Conservation (phyloP, 2,329 filamentous ascomycete species). For the Penicillium brasilianum region DNA sequence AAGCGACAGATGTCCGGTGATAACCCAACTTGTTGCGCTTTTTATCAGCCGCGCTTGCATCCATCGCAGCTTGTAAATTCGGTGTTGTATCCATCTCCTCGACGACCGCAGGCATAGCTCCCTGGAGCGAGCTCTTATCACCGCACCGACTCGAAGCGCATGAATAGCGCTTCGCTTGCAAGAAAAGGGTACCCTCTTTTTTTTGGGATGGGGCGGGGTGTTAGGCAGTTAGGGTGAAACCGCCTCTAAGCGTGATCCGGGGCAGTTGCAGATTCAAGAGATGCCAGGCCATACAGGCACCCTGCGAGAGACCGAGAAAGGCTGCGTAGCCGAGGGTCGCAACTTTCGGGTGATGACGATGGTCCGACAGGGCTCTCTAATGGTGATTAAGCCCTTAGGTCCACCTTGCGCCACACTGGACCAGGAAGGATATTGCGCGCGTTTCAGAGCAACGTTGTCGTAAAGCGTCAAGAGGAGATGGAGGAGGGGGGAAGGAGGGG, state of each 20-base stretch:
- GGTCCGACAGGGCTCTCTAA: slow-evolving; percentile 18
- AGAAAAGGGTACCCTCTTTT: not conserved
- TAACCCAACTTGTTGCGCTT: slow-evolving; percentile 92
- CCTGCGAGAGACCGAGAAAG: slow-evolving; percentile 10
- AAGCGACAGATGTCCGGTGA: slow-evolving; percentile 92
- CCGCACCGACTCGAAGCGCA: slow-evolving; percentile 31
- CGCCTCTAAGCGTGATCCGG: slow-evolving; percentile 11
- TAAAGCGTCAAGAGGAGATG: not conserved
- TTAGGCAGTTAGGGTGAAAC: slow-evolving; percentile 1
- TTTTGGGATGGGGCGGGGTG: not conserved
- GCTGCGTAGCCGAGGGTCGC: slow-evolving; percentile 14
- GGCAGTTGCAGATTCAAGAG: slow-evolving; percentile 14
- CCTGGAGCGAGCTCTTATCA: slow-evolving; percentile 30
- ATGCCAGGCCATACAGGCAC: slow-evolving; percentile 26
- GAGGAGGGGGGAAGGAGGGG: slow-evolving; percentile 6
- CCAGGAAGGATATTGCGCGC: slow-evolving; percentile 24
- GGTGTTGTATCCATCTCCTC: slow-evolving; percentile 41
- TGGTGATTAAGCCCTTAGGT: slow-evolving; percentile 14
- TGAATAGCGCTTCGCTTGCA: slow-evolving; percentile 27
- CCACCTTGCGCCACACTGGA: slow-evolving; percentile 25
- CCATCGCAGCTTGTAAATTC: slow-evolving; percentile 44
- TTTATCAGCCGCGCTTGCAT: slow-evolving; percentile 60
- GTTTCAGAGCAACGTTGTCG: slow-evolving; percentile 24
- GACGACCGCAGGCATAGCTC: slow-evolving; percentile 48
- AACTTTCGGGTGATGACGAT: slow-evolving; percentile 22